Percentiles rank a stretch among this genome's conserved stretches.
Evolutionary conservation across 116 monocot genomes (phyloP).

Genomic region (Papilionanthe hybrid): DNA sequence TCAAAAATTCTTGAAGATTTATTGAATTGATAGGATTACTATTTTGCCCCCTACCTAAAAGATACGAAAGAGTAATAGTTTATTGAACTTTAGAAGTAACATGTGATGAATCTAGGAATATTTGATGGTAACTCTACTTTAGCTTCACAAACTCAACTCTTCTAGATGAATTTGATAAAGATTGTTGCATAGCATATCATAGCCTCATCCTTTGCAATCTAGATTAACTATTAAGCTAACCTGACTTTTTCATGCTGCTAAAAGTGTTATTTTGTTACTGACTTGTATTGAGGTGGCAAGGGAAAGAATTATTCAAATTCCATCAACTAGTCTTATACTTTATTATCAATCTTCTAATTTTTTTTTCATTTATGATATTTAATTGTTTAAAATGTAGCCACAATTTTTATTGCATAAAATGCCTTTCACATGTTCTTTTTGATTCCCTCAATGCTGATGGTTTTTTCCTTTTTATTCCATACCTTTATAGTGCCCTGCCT

Average conservation of each 20-base stretch:
- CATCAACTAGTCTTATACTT: no score
- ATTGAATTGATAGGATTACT: no score
- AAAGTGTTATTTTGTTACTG: background rate
- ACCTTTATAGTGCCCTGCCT: no score
- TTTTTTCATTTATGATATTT: no score
- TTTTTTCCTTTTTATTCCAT: no score
- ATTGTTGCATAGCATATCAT: background rate
- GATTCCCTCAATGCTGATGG: no score
- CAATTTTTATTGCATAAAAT: no score
- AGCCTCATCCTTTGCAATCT: background rate
- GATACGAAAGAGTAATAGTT: background rate
- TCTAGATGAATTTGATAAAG: background rate
- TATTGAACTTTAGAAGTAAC: background rate
- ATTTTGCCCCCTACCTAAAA: no score
- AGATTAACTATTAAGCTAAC: background rate
- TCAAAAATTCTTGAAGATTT: background rate
- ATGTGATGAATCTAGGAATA: background rate
- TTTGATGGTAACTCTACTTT: background rate
- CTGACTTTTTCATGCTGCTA: background rate
- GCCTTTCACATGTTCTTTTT: no score
- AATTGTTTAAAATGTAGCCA: no score
- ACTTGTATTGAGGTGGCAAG: background rate
- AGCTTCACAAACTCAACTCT: background rate
- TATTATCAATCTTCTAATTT: no score
- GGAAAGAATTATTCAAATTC: no score